Conservation (phyloP, 768 basidiomycete genomes). For the Mycena indigotica region DNA sequence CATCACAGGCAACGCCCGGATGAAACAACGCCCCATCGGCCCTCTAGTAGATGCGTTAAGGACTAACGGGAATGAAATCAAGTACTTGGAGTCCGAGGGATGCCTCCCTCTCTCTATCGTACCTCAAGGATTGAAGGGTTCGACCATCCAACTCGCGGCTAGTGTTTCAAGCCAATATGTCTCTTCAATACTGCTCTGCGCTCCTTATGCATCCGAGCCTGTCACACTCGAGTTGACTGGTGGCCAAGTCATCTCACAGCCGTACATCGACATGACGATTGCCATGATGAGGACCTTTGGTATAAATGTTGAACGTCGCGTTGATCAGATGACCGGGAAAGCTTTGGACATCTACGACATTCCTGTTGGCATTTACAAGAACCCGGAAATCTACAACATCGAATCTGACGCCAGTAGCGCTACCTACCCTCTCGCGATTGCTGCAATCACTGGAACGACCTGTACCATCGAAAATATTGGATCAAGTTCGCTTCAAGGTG, state of each 20-base stretch:
- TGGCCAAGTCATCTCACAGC: slow-evolving; percentile 95
- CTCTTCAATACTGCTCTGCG: slow-evolving; percentile 93
- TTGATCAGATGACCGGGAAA: slow-evolving; percentile 60
- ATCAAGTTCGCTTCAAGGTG: slow-evolving; percentile 89
- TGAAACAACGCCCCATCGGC: slow-evolving; percentile 98
- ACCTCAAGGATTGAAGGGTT: slow-evolving; percentile 81
- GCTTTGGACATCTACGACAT: slow-evolving; percentile 83
- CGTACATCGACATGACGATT: slow-evolving; percentile 99
- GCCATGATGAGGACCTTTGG: slow-evolving; percentile 97
- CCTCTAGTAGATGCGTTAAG: slow-evolving; percentile 89
- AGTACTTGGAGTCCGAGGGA: slow-evolving; percentile 77
- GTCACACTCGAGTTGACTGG: slow-evolving; percentile 89
- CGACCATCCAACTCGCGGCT: slow-evolving; percentile 83
- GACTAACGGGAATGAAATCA: slow-evolving; percentile 76
- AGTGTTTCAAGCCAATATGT: slow-evolving; percentile 98
- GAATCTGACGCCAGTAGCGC: slow-evolving; percentile 95
- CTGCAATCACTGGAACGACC: slow-evolving; percentile 94
- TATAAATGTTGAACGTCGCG: slow-evolving; percentile 67
- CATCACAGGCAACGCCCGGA: slow-evolving; percentile 96
- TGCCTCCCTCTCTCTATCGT: slow-evolving; percentile 88
- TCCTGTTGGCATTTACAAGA: slow-evolving; percentile 75
- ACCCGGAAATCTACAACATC: slow-evolving; percentile 83
- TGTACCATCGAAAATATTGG: slow-evolving; percentile 96
- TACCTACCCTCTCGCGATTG: slow-evolving; percentile 95
- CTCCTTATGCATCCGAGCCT: slow-evolving; percentile 86